Percentiles rank a stretch among this genome's conserved stretches.
Evolutionary conservation across 768 basidiomycete species (phyloP).

Genomic region (Amanita inopinata): DNA sequence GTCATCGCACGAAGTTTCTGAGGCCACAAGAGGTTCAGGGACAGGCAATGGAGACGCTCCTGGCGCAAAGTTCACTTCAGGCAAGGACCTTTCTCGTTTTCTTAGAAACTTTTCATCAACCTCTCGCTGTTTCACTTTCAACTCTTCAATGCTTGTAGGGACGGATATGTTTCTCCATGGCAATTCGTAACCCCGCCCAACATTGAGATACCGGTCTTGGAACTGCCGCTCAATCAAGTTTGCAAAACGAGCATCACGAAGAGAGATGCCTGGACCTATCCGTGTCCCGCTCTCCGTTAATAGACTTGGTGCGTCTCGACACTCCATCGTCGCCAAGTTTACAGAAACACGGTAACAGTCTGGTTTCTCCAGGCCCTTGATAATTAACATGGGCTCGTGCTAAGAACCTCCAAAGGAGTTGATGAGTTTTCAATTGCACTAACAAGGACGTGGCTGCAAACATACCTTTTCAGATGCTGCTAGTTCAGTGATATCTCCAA

Average conservation of each 20-base stretch:
- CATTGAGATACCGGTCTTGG: neutral
- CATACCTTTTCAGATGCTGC: neutral
- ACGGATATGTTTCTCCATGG: neutral
- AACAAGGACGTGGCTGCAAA: neutral
- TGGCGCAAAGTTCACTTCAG: neutral
- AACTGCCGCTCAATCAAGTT: neutral
- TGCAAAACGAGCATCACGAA: constrained; percentile 1
- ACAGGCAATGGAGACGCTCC: neutral
- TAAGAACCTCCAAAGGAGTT: neutral
- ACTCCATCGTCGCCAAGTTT: neutral
- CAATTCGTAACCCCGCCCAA: neutral
- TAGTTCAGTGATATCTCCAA: neutral
- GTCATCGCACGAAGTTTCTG: neutral
- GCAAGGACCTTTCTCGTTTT: neutral
- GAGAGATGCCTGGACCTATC: constrained; percentile 1
- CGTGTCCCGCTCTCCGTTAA: neutral
- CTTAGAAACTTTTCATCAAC: neutral
- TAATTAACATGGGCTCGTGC: constrained; percentile 1
- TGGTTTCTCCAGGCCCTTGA: neutral
- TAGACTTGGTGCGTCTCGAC: constrained; percentile 2
- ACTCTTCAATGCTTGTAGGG: neutral
- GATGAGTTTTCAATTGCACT: neutral
- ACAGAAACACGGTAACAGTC: neutral
- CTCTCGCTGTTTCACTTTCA: neutral
- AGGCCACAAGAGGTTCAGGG: neutral